phyloP scores from a whole-genome alignment of 768 basidiomycete species.

The Macrocybe gigantea region DNA sequence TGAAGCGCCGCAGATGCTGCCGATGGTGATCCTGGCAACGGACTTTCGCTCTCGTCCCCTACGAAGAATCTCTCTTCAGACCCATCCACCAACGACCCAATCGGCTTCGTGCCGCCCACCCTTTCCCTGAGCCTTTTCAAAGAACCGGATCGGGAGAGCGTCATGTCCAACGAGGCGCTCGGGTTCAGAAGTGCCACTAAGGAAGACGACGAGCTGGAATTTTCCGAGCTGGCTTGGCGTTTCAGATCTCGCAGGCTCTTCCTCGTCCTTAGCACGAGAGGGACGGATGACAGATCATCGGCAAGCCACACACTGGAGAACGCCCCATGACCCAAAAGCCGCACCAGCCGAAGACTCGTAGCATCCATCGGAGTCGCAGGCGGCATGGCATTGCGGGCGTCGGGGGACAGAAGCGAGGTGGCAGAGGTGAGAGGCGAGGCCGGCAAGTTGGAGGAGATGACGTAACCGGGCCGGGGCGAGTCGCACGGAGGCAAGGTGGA shows the following conservation, averaged over 20 bases:
- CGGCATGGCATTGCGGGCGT: constrained; percentile 15
- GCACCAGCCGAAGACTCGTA: constrained; percentile 31
- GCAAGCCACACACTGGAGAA: constrained; percentile 79
- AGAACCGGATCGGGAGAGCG: neutral
- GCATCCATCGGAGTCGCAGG: constrained; percentile 14
- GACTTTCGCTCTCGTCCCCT: no score
- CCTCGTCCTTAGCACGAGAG: constrained; percentile 35
- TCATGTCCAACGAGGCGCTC: no score
- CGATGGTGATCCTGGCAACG: no score
- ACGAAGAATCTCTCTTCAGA: no score
- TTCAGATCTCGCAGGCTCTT: constrained; percentile 35
- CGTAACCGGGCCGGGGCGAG: constrained; percentile 1
- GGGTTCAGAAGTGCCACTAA: no score
- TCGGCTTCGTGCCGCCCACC: neutral
- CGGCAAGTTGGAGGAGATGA: neutral
- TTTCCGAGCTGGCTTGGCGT: constrained; percentile 12
- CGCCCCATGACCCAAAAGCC: constrained; percentile 60
- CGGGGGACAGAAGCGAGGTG: neutral
- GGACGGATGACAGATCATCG: constrained; percentile 40
- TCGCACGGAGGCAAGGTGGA: constrained; percentile 2
- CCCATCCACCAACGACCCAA: neutral
- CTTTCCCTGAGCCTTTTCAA: neutral
- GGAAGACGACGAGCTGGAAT: no score
- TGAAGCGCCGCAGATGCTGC: no score
- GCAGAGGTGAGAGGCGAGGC: neutral